These are phyloP conservation scores for Flaveria linearis DNA, from an alignment of 129 eudicot genomes.

Conservation along the genomic window DNA sequence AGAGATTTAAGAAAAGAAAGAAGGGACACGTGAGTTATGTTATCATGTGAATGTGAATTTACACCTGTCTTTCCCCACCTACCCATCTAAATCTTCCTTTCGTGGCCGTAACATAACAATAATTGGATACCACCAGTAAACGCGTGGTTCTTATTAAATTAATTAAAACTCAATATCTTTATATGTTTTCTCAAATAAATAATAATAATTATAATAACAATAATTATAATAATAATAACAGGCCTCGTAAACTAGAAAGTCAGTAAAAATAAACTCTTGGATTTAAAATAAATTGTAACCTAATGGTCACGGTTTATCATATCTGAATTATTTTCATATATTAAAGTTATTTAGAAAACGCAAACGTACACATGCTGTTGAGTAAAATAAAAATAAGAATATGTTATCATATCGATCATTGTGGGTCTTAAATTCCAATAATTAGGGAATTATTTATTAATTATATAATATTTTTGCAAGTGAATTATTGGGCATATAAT, in stretches of 20 bases:
- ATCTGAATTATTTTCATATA: neutral
- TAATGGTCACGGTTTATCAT: neutral
- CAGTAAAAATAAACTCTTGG: neutral
- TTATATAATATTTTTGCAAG: constrained; percentile 25
- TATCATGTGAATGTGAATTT: neutral
- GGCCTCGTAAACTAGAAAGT: neutral
- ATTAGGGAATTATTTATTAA: constrained; percentile 29
- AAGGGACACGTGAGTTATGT: neutral
- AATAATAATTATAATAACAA: no score
- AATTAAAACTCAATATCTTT: no score
- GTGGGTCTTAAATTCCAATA: constrained; percentile 39
- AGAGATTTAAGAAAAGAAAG: no score
- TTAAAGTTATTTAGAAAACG: neutral
- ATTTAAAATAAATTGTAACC: neutral
- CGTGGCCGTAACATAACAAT: constrained; percentile 14
- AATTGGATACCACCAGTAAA: constrained; percentile 9
- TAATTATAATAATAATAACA: no score
- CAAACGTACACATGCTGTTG: neutral
- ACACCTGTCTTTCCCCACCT: neutral
- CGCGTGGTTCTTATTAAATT: neutral
- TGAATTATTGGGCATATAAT: constrained; percentile 40
- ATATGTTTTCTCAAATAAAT: neutral
- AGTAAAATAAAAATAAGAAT: neutral
- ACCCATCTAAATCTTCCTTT: neutral
- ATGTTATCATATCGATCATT: constrained; percentile 6